Evolutionary conservation across 768 basidiomycete species (phyloP).

Genomic region (Mycena vulgaris): DNA sequence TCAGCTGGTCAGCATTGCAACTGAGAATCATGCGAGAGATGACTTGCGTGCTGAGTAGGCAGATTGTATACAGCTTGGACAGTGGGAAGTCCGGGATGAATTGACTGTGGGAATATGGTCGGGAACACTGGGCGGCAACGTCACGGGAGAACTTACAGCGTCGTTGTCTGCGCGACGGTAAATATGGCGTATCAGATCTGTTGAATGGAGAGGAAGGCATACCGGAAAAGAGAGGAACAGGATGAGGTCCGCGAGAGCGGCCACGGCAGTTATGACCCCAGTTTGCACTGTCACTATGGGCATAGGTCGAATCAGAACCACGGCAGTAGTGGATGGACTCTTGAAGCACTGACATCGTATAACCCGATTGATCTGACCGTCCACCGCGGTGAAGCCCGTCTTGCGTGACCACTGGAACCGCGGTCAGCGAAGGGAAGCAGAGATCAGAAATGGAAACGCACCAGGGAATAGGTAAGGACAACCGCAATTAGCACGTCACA

Average conservation of each 20-base stretch:
- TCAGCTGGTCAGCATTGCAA: not conserved
- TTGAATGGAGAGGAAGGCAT: not conserved
- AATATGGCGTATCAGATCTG: not conserved
- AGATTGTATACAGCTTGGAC: constrained; percentile 33
- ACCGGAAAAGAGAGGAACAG: constrained; percentile 39
- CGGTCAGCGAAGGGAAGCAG: not conserved
- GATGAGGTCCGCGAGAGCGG: constrained; percentile 43
- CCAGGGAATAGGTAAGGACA: constrained; percentile 41
- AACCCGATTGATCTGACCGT: constrained; percentile 55
- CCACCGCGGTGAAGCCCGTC: constrained; percentile 54
- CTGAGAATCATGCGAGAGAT: not conserved
- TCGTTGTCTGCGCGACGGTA: constrained; percentile 13
- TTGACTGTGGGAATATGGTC: not conserved
- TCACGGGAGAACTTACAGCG: not conserved
- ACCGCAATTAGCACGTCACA: constrained; percentile 45
- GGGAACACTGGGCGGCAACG: not conserved
- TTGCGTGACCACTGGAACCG: constrained; percentile 49
- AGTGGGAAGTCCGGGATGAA: constrained; percentile 36
- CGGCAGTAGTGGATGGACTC: too few species aligned
- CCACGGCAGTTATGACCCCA: constrained; percentile 45
- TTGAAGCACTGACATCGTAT: constrained; percentile 48
- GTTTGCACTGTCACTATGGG: constrained; percentile 46
- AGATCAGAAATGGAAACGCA: constrained; percentile 12
- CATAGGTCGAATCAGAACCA: not conserved
- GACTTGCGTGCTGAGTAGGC: constrained; percentile 29